Conservation (phyloP, 495 filamentous ascomycete species). For the Rhizodiscina lignyota region DNA sequence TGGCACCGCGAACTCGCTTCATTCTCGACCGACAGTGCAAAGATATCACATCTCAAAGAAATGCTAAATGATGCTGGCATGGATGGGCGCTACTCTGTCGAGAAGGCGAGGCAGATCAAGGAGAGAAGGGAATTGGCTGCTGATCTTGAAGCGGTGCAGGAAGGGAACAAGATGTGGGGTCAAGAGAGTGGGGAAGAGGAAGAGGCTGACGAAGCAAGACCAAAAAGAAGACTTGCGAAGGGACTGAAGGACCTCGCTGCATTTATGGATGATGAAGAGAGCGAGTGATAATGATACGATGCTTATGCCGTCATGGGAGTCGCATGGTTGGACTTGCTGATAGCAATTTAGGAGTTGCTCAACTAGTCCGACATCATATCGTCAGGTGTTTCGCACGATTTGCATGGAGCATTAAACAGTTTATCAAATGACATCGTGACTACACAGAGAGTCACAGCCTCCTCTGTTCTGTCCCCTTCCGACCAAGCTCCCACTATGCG, state of each 20-base stretch:
- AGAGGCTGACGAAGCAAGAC: constrained; percentile 23
- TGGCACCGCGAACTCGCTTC: constrained; percentile 72
- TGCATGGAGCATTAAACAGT: no score
- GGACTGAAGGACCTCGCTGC: constrained; percentile 35
- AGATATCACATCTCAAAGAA: constrained; percentile 63
- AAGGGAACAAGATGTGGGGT: constrained; percentile 67
- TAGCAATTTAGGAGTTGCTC: no score
- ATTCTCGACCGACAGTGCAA: constrained; percentile 56
- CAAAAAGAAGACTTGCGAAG: constrained; percentile 10
- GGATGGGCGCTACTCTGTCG: constrained; percentile 67
- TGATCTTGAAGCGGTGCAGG: constrained; percentile 67
- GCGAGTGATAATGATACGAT: constrained; percentile 28
- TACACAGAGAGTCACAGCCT: no score
- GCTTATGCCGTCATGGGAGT: neutral
- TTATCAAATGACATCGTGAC: no score
- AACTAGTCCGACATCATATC: no score
- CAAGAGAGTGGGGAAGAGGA: constrained; percentile 22
- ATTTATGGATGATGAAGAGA: constrained; percentile 33
- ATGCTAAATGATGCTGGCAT: constrained; percentile 74
- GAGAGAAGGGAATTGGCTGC: constrained; percentile 64
- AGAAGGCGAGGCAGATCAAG: constrained; percentile 73
- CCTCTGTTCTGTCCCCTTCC: no score
- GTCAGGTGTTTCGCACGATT: no score
- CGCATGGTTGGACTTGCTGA: neutral
- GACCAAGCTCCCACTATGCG: no score